phyloP scores from a whole-genome alignment of 495 filamentous ascomycete species.

The Clohesyomyces aquaticus region DNA sequence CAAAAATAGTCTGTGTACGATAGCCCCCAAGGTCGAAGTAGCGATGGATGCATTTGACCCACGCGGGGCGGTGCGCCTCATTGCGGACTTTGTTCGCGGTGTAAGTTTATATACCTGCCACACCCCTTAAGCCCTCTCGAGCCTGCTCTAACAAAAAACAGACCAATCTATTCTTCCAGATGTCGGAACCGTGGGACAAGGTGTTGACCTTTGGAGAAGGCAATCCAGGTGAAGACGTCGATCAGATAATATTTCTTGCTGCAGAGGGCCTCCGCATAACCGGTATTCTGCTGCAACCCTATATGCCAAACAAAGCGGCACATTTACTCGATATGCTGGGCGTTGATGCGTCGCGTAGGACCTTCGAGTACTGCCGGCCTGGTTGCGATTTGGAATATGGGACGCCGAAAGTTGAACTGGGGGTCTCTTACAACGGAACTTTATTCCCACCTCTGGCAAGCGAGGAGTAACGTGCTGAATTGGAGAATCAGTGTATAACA shows the following conservation, averaged over 20 bases:
- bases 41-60: constrained; percentile 16
- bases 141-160: constrained; percentile 6
- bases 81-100: constrained; percentile 36
- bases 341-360: constrained; percentile 63
- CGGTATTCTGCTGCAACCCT: constrained; percentile 87
- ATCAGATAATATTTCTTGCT: constrained; percentile 66
- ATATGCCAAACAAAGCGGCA: constrained; percentile 79
- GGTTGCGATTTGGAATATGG: constrained; percentile 74
- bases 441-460: constrained; percentile 62
- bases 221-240: constrained; percentile 44
- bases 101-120: constrained; percentile 15
- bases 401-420: constrained; percentile 47
- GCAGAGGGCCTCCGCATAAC: constrained; percentile 79
- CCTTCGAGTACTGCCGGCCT: constrained; percentile 58
- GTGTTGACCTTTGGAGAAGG: constrained; percentile 18
- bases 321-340: constrained; percentile 77
- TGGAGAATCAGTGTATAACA: neutral
- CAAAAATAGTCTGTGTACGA: constrained; percentile 14
- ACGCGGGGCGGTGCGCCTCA: constrained; percentile 10
- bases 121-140: neutral
- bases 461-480: constrained; percentile 42
- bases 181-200: constrained; percentile 32
- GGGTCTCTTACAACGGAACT: constrained; percentile 52
- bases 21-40: constrained; percentile 3
- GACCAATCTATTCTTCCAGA: constrained; percentile 31